These are phyloP conservation scores for Amylostereum chailletii DNA, from an alignment of 1,284 basidiomycete genomes.

Conservation along the genomic window DNA sequence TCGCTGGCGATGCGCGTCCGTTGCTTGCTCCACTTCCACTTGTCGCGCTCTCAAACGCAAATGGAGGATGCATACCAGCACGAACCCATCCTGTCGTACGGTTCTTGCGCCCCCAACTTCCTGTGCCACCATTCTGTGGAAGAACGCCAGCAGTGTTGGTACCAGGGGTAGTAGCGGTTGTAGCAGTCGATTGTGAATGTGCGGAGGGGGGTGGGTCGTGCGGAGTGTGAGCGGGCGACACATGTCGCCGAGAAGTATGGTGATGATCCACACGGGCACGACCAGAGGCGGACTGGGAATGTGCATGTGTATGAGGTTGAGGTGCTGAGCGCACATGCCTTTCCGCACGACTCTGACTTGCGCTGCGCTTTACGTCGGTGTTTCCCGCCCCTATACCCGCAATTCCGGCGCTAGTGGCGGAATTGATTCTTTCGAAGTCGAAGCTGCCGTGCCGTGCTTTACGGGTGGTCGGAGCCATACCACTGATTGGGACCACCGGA, in stretches of 20 bases:
- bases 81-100: constrained; percentile 10
- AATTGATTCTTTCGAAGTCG: constrained; percentile 55
- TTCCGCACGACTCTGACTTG: constrained; percentile 7
- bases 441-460: constrained; percentile 50
- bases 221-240: constrained; percentile 5
- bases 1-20: constrained; percentile 1
- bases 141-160: constrained; percentile 1
- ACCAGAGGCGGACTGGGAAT: constrained; percentile 2
- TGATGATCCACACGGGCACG: constrained; percentile 3
- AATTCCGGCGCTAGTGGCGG: neutral
- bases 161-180: constrained; percentile 4
- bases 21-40: constrained; percentile 6
- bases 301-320: neutral
- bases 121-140: constrained; percentile 1
- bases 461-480: constrained; percentile 1
- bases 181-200: constrained; percentile 12
- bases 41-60: constrained; percentile 13
- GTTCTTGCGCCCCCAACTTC: constrained; percentile 9
- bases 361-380: constrained; percentile 7
- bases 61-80: constrained; percentile 13
- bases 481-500: constrained; percentile 13
- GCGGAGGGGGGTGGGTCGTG: constrained; percentile 7
- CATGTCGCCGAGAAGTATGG: neutral
- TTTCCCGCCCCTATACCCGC: constrained; percentile 8
- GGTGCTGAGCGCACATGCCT: neutral